A percentile compares a stretch with the other conserved stretches of the same genome.
Conservation (phyloP, 306 rosid genomes). For the Oemleria cerasiformis region DNA sequence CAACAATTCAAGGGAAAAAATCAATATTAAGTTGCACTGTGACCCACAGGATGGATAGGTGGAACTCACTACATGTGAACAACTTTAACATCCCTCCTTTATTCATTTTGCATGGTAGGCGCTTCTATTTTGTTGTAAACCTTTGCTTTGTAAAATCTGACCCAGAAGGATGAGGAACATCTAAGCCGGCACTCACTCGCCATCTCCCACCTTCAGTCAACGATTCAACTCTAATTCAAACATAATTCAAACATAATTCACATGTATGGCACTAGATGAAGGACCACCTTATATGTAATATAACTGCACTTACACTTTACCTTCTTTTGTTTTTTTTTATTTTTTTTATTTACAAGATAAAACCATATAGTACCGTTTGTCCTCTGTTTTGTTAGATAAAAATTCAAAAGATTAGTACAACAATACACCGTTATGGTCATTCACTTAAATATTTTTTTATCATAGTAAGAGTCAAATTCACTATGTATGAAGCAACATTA, state of each 20-base stretch:
- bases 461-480: too few species aligned
- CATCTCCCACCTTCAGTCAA: not conserved
- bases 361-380: too few species aligned
- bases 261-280: not conserved
- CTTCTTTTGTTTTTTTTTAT: not conserved
- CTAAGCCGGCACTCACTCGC: not conserved
- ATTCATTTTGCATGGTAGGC: not conserved
- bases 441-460: too few species aligned
- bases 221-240: not conserved
- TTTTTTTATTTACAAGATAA: too few species aligned
- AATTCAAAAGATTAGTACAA: too few species aligned
- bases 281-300: not conserved
- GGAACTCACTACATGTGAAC: slow-evolving; percentile 29
- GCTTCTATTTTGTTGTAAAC: not conserved
- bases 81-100: slow-evolving; percentile 2
- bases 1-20: too few species aligned
- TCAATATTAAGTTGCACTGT: not conserved
- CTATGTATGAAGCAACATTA: too few species aligned
- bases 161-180: slow-evolving; percentile 16
- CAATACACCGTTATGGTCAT: too few species aligned
- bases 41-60: slow-evolving; percentile 8
- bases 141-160: slow-evolving; percentile 19
- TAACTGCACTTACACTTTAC: slow-evolving; percentile 8
- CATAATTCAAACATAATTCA: not conserved
- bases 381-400: too few species aligned